Conservation (phyloP, 225 moss, liverwort and hornwort genomes). For the Neckera pumila region DNA sequence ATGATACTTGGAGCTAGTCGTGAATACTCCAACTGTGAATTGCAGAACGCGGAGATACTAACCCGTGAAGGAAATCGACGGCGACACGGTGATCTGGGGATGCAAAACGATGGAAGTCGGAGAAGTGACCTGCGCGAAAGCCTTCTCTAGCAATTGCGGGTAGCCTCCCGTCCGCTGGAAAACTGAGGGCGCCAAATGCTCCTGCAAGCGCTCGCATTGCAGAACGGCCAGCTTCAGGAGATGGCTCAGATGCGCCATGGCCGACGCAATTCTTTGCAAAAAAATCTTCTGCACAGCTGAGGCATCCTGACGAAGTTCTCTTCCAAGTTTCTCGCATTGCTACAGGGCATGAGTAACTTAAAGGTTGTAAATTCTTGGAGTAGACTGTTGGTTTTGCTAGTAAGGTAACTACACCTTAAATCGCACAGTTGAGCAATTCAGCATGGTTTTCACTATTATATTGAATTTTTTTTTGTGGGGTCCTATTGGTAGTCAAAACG, state of each 20-base stretch:
- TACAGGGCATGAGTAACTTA: not conserved
- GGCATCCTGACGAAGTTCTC: not conserved
- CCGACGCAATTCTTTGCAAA: not conserved
- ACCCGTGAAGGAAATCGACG: constrained; percentile 32
- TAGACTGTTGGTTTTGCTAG: not conserved
- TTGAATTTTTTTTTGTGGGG: too few relatives aligned
- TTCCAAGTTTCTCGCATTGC: not conserved
- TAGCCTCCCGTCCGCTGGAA: constrained; percentile 64
- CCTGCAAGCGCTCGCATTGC: constrained; percentile 72
- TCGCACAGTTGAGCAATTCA: too few relatives aligned
- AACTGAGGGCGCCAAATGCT: constrained; percentile 51
- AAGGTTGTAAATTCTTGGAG: not conserved
- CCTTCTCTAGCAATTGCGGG: constrained; percentile 34
- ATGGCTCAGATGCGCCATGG: not conserved
- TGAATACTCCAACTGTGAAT: not conserved
- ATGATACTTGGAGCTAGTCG: too few relatives aligned
- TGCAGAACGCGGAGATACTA: not conserved
- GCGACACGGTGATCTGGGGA: constrained; percentile 53
- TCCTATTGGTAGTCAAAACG: too few relatives aligned
- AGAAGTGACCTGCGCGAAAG: constrained; percentile 45
- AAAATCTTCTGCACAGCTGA: too few relatives aligned
- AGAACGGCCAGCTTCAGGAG: constrained; percentile 52
- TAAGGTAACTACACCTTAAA: too few relatives aligned
- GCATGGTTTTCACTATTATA: too few relatives aligned
- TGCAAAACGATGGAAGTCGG: constrained; percentile 15